Evolutionary conservation across 345 rosid species (phyloP).

Genomic region (Trapa bicornis): DNA sequence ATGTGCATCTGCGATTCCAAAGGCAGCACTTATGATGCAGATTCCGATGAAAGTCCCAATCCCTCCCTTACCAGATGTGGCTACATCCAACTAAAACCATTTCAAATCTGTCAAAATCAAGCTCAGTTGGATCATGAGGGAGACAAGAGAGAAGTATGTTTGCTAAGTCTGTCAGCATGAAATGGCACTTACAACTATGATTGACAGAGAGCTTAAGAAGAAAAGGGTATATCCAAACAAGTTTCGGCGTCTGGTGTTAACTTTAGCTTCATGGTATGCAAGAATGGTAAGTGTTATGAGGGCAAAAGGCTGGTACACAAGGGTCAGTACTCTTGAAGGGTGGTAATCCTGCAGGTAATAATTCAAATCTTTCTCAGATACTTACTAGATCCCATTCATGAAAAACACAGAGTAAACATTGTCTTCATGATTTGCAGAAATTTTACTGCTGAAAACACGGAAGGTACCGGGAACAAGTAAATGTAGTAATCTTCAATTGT

Average conservation of each 20-base stretch:
- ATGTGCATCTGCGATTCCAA: slow-evolving; percentile 78
- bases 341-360: slow-evolving; percentile 45
- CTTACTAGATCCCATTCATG: not conserved
- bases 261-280: slow-evolving; percentile 50
- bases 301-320: slow-evolving; percentile 74
- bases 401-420: not conserved
- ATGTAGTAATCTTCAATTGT: slow-evolving; percentile 62
- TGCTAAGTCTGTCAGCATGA: not conserved
- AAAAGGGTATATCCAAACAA: slow-evolving; percentile 56
- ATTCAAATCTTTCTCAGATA: slow-evolving; percentile 5
- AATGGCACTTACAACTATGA: slow-evolving; percentile 46
- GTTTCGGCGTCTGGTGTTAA: slow-evolving; percentile 60
- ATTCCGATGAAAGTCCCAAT: slow-evolving; percentile 52
- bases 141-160: not conserved
- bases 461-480: slow-evolving; percentile 49
- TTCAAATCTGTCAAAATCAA: not conserved
- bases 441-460: not conserved
- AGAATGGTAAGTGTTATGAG: slow-evolving; percentile 44
- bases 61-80: slow-evolving; percentile 70
- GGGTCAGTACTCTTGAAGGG: slow-evolving; percentile 67
- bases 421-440: not conserved
- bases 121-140: not conserved
- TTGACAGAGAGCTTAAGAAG: slow-evolving; percentile 36
- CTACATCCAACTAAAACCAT: slow-evolving; percentile 53
- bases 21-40: slow-evolving; percentile 43